Evolutionary conservation across 768 basidiomycete species (phyloP), one percentile per base, ranked within the genome.

Genomic region (Flagelloscypha sp.): DNA sequence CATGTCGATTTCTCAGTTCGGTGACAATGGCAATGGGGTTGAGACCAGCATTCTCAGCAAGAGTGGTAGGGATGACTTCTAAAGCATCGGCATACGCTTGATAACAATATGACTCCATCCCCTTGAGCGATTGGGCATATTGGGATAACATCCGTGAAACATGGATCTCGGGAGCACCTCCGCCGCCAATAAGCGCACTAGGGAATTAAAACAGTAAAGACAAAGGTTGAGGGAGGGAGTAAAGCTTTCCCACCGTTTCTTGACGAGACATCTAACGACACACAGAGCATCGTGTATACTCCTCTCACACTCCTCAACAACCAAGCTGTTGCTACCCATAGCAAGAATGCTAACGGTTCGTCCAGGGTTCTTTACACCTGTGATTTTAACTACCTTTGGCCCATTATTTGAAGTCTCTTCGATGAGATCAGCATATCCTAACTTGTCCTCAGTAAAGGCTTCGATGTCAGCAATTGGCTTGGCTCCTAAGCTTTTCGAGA

Each of bases 41-140:
- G 38, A 99, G 69, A 27, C 95, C 95, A 16, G 95, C 95, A 55
- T 99, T 99, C 63, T 99, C 95, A 17, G 95, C 95, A 15, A 99
- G 70, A 0, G 95, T 99, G 2, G 84, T 94, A 4, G 95, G 95
- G 43, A 99, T 98, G 43, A 98, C 86, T 58, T 98, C 95, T 32
- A 99, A 72, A 1, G 95, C 92, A 50, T 98, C 94, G 19, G 95
- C 93, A 52, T 90, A 99, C 3, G 92, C 93, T 50, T 95, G 88
- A 79, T 97, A 95, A 60, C 95, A 98, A 59, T 97, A 98, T 7
- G 94, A 88, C 58, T 98, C 93, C 84, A 97, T 97, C 32, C 95
- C 94, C 59, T 84, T 94, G 42, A 98, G 70, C 1, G 89, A 84
- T 46, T 94, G 89, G 2, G 92, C 79, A 48, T 94, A 76, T 57